Base-by-base conservation (phyloP, 2,329 filamentous ascomycete genomes). In the Colletotrichum orbiculare region DNA sequence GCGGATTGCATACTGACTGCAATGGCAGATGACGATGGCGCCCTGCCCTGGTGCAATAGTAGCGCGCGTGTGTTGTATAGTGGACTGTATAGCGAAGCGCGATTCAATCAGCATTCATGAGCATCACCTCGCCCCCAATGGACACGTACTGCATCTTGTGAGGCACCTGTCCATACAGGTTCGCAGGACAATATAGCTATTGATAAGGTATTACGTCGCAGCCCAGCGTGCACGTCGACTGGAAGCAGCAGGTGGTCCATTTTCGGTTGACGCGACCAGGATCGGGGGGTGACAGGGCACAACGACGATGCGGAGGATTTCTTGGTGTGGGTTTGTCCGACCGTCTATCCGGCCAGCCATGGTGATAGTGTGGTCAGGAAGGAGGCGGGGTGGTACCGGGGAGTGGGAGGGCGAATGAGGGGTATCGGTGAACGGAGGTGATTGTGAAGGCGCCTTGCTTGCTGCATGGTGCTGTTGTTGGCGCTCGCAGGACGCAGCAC, bases 311-410 rank as follows among this genome's bases (percentile, higher is more conserved):
- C 50, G 45, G 61, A 54, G 56, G 56, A 50, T 37, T 55, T 55
- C 55, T 60, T 60, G n/a, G 56, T 17, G 48, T 42, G 37, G 42
- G 42, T 38, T 25, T 37, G 56, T 54, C 43, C 34, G 11, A 49
- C 61, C 38, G 38, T 41, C 17, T 49, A 17, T 38, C 43, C 49
- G 61, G 49, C 37, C 43, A 49, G 25, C 25, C 25, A 25, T 64
- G 17, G 61, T 54, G 56, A 60, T 42, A n/a, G 55, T 64, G 49
- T 64, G 60, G 48, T 54, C 42, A 64, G 48, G 25, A 39, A 37
- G 49, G 25, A 60, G 25, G 61, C 49, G 61, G 61, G 61, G 56
- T 64, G 56, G 12, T 61, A 42, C 58, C 42, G 49, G 50, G 62
- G 62, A 56, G 46, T 37, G 38, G 17, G 46, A 56, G 35, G 17